A percentile compares a stretch with the other conserved stretches of the same genome.
phyloP scores from a whole-genome alignment of 2,329 filamentous ascomycete species.

The Dothidotthia symphoricarpi region DNA sequence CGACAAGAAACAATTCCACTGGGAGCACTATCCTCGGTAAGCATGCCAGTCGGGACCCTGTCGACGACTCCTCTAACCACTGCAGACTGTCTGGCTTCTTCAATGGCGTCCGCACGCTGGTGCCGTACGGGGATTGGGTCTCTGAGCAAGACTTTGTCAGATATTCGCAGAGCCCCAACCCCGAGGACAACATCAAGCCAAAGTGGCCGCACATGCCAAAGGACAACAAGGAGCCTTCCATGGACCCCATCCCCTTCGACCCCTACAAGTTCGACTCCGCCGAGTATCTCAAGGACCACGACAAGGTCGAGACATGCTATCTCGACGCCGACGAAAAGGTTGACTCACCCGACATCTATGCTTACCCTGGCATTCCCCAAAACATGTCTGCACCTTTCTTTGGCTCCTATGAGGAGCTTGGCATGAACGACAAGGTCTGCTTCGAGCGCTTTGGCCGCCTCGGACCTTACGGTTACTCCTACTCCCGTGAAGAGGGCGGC shows the following conservation, averaged over 20 bases:
- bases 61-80: slow-evolving; percentile 13
- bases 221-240: slow-evolving; percentile 40
- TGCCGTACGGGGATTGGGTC: slow-evolving; percentile 43
- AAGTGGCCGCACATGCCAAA: slow-evolving; percentile 37
- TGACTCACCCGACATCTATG: slow-evolving; percentile 61
- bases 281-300: slow-evolving; percentile 50
- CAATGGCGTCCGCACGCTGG: slow-evolving; percentile 50
- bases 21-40: slow-evolving; percentile 48
- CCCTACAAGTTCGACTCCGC: slow-evolving; percentile 48
- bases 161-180: slow-evolving; percentile 39
- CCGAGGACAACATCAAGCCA: slow-evolving; percentile 40
- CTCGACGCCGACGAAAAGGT: slow-evolving; percentile 60
- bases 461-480: slow-evolving; percentile 53
- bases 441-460: slow-evolving; percentile 53
- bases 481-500: slow-evolving; percentile 46
- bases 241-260: slow-evolving; percentile 44
- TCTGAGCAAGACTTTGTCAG: slow-evolving; percentile 48
- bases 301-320: slow-evolving; percentile 60
- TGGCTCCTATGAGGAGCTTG: slow-evolving; percentile 50
- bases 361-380: slow-evolving; percentile 57
- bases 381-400: slow-evolving; percentile 51
- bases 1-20: slow-evolving; percentile 42
- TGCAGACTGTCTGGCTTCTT: slow-evolving; percentile 49
- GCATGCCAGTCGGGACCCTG: slow-evolving; percentile 6
- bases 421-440: slow-evolving; percentile 49